Evolutionary conservation across 1,284 basidiomycete species (phyloP).

Genomic region (Thecaphora thlaspeos): DNA sequence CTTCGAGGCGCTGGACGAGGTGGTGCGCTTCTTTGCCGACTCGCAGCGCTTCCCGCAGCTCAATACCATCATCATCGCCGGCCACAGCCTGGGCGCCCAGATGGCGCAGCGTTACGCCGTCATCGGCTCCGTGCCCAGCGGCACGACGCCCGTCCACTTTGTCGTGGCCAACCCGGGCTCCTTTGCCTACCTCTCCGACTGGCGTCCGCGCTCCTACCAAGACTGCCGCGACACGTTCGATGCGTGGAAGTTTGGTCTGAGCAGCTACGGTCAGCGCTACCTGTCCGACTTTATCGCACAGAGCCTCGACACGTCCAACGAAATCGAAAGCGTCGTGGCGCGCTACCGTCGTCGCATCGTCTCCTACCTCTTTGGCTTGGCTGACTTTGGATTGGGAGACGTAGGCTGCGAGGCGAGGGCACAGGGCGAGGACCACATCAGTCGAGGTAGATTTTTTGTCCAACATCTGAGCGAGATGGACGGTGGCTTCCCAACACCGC

Average conservation of each 20-base stretch:
- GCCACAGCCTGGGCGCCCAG: conserved; percentile 31
- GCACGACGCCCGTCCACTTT: conserved; percentile 35
- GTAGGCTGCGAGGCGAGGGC: conserved; percentile 28
- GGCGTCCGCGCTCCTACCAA: conserved; percentile 17
- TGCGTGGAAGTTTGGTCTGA: conserved; percentile 39
- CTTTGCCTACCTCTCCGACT: conserved; percentile 29
- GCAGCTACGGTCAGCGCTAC: conserved; percentile 27
- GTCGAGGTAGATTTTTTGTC: conserved; percentile 31
- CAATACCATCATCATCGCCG: conserved; percentile 39
- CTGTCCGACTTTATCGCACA: conserved; percentile 29
- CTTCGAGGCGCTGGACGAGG: conserved; percentile 33
- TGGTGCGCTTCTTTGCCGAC: conserved; percentile 26
- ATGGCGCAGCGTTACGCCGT: conserved; percentile 40
- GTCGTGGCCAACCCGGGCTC: conserved; percentile 42
- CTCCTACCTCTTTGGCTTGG: conserved; percentile 33
- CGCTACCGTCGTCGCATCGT: conserved; percentile 26
- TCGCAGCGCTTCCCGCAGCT: conserved; percentile 28
- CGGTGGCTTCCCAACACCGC: conserved; percentile 18
- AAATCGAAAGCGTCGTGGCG: conserved; percentile 29
- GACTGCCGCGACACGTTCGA: conserved; percentile 27
- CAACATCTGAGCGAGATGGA: conserved; percentile 17
- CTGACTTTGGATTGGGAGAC: conserved; percentile 30
- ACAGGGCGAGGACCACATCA: conserved; percentile 32
- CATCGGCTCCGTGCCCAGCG: conserved; percentile 29
- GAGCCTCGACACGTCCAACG: conserved; percentile 24